phyloP scores from a whole-genome alignment of 192 early-diverging fungal genomes.

The Backusella circina region DNA sequence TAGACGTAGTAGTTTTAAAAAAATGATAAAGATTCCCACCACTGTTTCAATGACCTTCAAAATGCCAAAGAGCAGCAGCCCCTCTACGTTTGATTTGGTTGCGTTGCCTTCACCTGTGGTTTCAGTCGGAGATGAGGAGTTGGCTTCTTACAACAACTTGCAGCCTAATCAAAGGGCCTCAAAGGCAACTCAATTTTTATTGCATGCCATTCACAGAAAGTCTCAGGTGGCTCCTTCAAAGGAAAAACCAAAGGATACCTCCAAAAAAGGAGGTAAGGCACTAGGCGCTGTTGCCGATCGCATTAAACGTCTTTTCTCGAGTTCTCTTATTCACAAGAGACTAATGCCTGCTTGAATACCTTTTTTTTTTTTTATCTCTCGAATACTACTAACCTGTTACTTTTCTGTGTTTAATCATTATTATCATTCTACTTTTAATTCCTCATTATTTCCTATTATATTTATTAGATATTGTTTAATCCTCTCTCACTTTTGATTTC shows the following conservation, averaged over 20 bases:
- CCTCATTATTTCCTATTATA: not conserved
- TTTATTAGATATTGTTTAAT: not conserved
- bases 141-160: slow-evolving; percentile 1
- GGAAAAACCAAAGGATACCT: not conserved
- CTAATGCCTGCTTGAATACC: not conserved
- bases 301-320: not conserved
- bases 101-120: slow-evolving; percentile 1
- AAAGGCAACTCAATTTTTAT: not conserved
- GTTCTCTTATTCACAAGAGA: not conserved
- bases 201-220: not conserved
- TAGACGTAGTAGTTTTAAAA: not conserved
- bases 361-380: not conserved
- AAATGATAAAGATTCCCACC: not conserved
- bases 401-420: not conserved
- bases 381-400: not conserved
- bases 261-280: not conserved
- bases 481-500: not conserved
- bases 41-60: slow-evolving; percentile 3
- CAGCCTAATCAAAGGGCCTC: slow-evolving; percentile 2
- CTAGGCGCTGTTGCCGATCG: not conserved
- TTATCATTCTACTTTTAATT: not conserved
- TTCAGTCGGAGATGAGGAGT: slow-evolving; percentile 12
- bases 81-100: not conserved
- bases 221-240: slow-evolving; percentile 7
- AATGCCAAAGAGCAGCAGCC: not conserved